Percentiles rank a stretch among this genome's conserved stretches.
These are phyloP conservation scores for Cladorrhinum samala DNA, from an alignment of 495 filamentous ascomycete genomes.

Conservation along the genomic window DNA sequence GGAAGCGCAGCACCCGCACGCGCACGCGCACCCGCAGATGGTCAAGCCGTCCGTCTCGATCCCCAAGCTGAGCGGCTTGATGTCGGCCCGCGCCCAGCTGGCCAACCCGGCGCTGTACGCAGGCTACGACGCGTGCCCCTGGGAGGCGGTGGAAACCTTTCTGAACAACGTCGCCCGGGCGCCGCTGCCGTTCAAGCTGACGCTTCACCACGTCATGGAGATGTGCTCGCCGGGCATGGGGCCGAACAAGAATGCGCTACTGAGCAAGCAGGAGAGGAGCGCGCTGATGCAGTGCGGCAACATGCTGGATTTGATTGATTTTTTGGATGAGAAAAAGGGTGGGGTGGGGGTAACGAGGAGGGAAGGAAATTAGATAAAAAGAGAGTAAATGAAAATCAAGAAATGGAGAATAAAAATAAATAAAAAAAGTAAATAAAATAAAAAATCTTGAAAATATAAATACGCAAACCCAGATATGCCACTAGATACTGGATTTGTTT, in stretches of 20 bases:
- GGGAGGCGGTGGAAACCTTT: conserved; percentile 54
- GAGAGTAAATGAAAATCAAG: too few species aligned
- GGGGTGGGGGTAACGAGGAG: conserved; percentile 24
- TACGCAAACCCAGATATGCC: too few species aligned
- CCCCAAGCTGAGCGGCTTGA: conserved; percentile 45
- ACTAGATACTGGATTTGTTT: too few species aligned
- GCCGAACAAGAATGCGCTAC: conserved; percentile 36
- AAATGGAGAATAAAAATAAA: too few species aligned
- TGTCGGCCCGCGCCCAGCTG: conserved; percentile 59
- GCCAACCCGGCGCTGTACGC: conserved; percentile 58
- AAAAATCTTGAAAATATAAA: too few species aligned
- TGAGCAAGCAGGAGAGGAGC: conserved; percentile 47
- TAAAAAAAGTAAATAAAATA: not conserved
- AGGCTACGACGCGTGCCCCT: conserved; percentile 49
- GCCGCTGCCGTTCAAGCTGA: conserved; percentile 54
- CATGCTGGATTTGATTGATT: conserved; percentile 56
- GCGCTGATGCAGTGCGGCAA: conserved; percentile 44
- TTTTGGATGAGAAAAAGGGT: conserved; percentile 46
- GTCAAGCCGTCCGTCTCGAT: conserved; percentile 23
- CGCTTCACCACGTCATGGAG: conserved; percentile 56
- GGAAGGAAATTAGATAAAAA: conserved; percentile 10
- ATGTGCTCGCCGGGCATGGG: conserved; percentile 53
- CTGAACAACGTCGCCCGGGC: conserved; percentile 43
- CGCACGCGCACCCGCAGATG: conserved; percentile 1
- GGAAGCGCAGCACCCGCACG: conserved; percentile 13